Evolutionary conservation across 2,329 filamentous ascomycete species (phyloP), one percentile per base, ranked within the genome.

Genomic region (Penicillium sp.): DNA sequence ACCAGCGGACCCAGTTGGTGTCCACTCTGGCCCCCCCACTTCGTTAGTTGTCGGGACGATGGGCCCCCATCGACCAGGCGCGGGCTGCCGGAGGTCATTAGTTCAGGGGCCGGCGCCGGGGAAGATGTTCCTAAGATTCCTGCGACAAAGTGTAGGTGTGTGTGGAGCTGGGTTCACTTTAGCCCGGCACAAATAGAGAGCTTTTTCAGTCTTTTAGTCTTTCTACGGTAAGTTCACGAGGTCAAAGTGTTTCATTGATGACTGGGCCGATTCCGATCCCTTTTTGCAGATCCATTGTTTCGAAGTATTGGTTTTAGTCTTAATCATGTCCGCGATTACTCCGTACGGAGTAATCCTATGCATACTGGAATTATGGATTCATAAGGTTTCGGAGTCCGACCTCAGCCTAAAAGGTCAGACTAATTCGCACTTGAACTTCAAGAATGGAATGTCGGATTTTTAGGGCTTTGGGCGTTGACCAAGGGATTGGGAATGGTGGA

Each of bases 91-190:
- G 65, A 58, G 59, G 47, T 58, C 61, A 65, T 66, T 71, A 70
- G 69, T 62, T 63, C 64, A 63, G 62, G 61, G 62, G 60, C 64
- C 56, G 65, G 64, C 61, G 57, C 59, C 60, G 70, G 69, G 70
- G 70, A 71, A 72, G 64, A 60, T 35, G 63, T 66, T 70, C 66
- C 70, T 68, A 59, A 63, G 62, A 67, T 65, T 70, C 68, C 64
- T 71, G 62, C 62, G 67, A 66, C 61, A 61, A 62, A 62, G 64
- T 54, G 51, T 55, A 59, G 45, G 58, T 48, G 51, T 47, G n/a
- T 24, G 62, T 62, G 63, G 61, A 62, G 50, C 56, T 27, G 11
- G 24, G 7, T n/a, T n/a, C 16, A 14, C 33, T 31, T 31, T 22
- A 22, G 43, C 21, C 44, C 37, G 48, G 37, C 14, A 52, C 13